Base-by-base conservation (phyloP, 352 stramenopile genomes). In the Globisporangium nagaii region DNA sequence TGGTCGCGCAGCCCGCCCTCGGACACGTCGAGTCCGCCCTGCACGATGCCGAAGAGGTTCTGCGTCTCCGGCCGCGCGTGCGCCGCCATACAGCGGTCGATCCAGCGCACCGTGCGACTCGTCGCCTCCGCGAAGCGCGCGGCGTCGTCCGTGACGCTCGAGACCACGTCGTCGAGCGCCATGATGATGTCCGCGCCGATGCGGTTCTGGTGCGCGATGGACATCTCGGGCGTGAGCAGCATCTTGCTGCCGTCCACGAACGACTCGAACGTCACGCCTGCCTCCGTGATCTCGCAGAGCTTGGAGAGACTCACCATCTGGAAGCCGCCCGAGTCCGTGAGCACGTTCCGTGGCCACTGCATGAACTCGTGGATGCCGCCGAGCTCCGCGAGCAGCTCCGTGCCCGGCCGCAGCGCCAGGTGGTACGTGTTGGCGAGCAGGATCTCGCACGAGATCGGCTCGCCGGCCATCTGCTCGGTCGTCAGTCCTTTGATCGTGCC, bases 111-210 rank as follows among this genome's bases (percentile, higher is more conserved):
- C 2, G 93, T 98, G 12, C 95, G 80, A 49, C 92, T 75, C 8
- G 86, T 98, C 25, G 96, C 95, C 52, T 98, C 86, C 36, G 67
- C 58, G 63, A 98, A 98, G 24, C 95, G 75, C 39, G 72, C 77
- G n/a, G 87, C 64, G 61, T 98, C 88, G 46, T 84, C 71, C 15
- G 70, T 71, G 24, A 98, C 82, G 45, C 79, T 97, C 34, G 86
- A 92, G 8, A 98, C 91, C 8, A 99, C 95, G 72, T 99, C 96
- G 72, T 99, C 96, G 24, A 99, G 69, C 43, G 93, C 90, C 96
- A 99, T 99, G 53, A 99, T 98, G 58, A 99, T 98, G 67, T 99
- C 96, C 3, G 90, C 84, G 47, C 95, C 95, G 68, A 99, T 99
- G 45, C 88, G 75, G 67, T 98, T 98, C 79, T 98, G 94, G 63